Percentiles rank a stretch among this genome's conserved stretches.
These are phyloP conservation scores for Calocybe cyanea DNA, from an alignment of 768 basidiomycete species.

Conservation along the genomic window DNA sequence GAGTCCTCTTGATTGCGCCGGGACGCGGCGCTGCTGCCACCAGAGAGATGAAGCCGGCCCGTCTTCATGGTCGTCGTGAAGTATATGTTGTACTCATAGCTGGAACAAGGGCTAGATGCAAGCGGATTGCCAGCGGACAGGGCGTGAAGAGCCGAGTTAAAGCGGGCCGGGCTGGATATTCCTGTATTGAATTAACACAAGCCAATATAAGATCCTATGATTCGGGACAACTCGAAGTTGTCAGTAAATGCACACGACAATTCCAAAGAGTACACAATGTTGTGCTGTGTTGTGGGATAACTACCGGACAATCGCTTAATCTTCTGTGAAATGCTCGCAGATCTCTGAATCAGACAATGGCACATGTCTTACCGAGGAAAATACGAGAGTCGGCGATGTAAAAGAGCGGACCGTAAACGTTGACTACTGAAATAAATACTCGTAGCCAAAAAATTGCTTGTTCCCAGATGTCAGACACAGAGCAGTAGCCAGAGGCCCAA, in stretches of 20 bases:
- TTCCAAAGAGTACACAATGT: not conserved
- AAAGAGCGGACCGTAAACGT: conserved; percentile 9
- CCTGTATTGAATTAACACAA: conserved; percentile 1
- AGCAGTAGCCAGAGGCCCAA: not conserved
- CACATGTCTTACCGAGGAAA: conserved; percentile 10
- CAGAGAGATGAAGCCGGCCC: conserved; percentile 11
- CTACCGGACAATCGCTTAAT: conserved; percentile 9
- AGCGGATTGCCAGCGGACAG: not conserved
- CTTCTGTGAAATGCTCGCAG: conserved; percentile 11
- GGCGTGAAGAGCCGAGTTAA: not conserved
- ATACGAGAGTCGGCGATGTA: conserved; percentile 6
- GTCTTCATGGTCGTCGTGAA: conserved; percentile 4
- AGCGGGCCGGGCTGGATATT: conserved; percentile 10
- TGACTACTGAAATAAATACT: conserved; percentile 1
- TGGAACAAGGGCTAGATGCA: not conserved
- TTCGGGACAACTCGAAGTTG: conserved; percentile 1
- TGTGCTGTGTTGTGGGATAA: not conserved
- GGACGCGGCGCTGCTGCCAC: too few species aligned
- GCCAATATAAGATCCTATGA: conserved; percentile 10
- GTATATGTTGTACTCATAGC: not conserved
- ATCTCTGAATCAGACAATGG: conserved; percentile 6
- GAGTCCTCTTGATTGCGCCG: not conserved
- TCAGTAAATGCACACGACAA: too few species aligned
- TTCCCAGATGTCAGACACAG: conserved; percentile 9
- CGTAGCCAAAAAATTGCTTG: conserved; percentile 9